Evolutionary conservation across 768 basidiomycete genomes (phyloP).

Genomic region (Leccinum obscurum): DNA sequence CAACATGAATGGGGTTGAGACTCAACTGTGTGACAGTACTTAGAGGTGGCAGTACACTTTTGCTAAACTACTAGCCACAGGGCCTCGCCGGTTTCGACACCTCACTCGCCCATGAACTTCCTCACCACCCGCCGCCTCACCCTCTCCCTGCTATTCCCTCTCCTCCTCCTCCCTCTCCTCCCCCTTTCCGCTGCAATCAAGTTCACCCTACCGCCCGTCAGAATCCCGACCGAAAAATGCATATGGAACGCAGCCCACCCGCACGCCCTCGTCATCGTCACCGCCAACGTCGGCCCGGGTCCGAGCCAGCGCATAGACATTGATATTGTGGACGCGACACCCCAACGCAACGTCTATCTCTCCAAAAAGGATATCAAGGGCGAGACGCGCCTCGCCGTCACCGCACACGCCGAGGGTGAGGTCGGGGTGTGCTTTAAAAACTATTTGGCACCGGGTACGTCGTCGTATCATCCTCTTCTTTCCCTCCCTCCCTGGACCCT

Average conservation of each 20-base stretch:
- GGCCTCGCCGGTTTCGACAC: neutral
- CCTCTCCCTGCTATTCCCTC: neutral
- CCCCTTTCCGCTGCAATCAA: slow-evolving; percentile 66
- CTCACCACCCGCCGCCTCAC: neutral
- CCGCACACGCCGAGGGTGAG: slow-evolving; percentile 90
- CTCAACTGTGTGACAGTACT: too few species aligned
- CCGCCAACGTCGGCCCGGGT: slow-evolving; percentile 85
- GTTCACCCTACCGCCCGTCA: slow-evolving; percentile 71
- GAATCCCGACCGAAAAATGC: slow-evolving; percentile 79
- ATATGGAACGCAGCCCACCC: slow-evolving; percentile 93
- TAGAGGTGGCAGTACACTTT: neutral
- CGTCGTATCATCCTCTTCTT: neutral
- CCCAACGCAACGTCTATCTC: slow-evolving; percentile 85
- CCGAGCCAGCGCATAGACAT: slow-evolving; percentile 84
- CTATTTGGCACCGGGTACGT: slow-evolving; percentile 62
- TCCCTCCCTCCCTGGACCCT: too few species aligned
- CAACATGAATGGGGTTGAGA: too few species aligned
- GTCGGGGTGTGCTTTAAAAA: slow-evolving; percentile 96
- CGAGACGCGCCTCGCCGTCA: slow-evolving; percentile 92
- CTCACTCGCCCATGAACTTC: slow-evolving; percentile 5
- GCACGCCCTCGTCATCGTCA: slow-evolving; percentile 91
- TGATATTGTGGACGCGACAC: slow-evolving; percentile 88
- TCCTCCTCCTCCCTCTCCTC: slow-evolving; percentile 20
- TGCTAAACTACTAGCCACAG: neutral
- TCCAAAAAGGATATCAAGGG: slow-evolving; percentile 85